Conservation (phyloP, 2,329 filamentous ascomycete genomes). For the Fusarium buharicum region DNA sequence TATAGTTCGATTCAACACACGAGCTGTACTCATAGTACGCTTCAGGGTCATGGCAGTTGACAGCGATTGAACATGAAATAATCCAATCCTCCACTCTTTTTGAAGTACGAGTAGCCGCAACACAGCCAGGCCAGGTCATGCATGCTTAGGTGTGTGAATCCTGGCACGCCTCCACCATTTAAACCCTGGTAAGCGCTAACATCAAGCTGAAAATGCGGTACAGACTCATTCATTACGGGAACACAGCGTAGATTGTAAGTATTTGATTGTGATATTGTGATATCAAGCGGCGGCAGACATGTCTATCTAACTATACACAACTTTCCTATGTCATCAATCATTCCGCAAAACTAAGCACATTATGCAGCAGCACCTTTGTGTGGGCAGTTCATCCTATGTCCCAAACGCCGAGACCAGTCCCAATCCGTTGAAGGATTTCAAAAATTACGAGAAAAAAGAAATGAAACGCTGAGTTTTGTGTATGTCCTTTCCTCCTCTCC, state of each 20-base stretch:
- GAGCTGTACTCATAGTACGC: not conserved
- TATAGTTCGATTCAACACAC: constrained; percentile 4
- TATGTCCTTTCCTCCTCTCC: constrained; percentile 32
- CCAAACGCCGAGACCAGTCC: constrained; percentile 40
- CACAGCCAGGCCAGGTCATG: constrained; percentile 1
- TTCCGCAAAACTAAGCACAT: constrained; percentile 38
- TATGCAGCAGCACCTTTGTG: constrained; percentile 38
- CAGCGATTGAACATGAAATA: constrained; percentile 5
- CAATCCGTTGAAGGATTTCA: constrained; percentile 36
- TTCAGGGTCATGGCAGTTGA: constrained; percentile 12
- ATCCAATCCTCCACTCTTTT: not conserved
- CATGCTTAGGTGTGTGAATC: not conserved
- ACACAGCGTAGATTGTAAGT: constrained; percentile 15
- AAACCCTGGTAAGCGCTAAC: constrained; percentile 8
- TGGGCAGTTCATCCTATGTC: constrained; percentile 35
- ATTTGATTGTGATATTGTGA: constrained; percentile 40
- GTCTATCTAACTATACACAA: constrained; percentile 47
- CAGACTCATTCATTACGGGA: no score
- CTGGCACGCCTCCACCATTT: not conserved
- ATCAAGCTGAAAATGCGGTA: not conserved
- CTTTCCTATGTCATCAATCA: constrained; percentile 45
- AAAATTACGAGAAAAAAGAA: constrained; percentile 37
- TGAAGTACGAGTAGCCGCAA: not conserved
- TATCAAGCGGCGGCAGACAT: constrained; percentile 44
- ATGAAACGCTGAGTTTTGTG: constrained; percentile 40